Evolutionary conservation across 768 basidiomycete species (phyloP).

Genomic region (Multifurca ochricompacta): DNA sequence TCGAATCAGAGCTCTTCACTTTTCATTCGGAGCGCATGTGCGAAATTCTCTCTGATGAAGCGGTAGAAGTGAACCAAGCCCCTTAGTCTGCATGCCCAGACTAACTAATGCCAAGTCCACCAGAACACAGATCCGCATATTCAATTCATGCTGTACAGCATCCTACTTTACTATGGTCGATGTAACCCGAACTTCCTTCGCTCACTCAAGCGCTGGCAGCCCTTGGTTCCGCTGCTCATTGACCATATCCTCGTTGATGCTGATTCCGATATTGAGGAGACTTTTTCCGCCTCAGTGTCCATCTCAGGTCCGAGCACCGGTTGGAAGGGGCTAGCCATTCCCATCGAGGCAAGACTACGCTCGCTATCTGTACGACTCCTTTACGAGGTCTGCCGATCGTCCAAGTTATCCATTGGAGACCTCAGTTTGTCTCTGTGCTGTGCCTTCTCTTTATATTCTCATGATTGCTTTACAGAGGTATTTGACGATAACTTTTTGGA

Average conservation of each 20-base stretch:
- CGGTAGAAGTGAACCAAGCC: conserved; percentile 44
- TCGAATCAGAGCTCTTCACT: conserved; percentile 79
- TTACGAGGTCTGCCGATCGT: conserved; percentile 91
- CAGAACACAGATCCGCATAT: conserved; percentile 83
- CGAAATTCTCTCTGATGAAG: conserved; percentile 65
- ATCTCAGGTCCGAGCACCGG: conserved; percentile 28
- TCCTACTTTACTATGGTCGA: conserved; percentile 70
- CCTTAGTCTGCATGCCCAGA: not conserved
- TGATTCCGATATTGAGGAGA: conserved; percentile 60
- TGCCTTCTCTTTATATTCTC: not conserved
- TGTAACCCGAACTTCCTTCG: conserved; percentile 64
- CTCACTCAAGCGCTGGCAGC: conserved; percentile 76
- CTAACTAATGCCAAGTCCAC: not conserved
- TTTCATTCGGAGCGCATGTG: conserved; percentile 93
- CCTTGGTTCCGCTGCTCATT: conserved; percentile 74
- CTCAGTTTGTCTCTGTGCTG: conserved; percentile 47
- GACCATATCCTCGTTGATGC: conserved; percentile 78
- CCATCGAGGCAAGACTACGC: conserved; percentile 80
- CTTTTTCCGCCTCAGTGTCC: conserved; percentile 30
- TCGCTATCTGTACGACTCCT: conserved; percentile 64
- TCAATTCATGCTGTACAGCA: conserved; percentile 69
- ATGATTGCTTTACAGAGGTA: conserved; percentile 39
- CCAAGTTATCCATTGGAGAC: conserved; percentile 70
- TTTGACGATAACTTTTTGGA: conserved; percentile 85
- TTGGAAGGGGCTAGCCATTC: conserved; percentile 36